These are phyloP conservation scores for Phellopilus nigrolimitatus DNA, from an alignment of 1,284 basidiomycete genomes.

Conservation along the genomic window DNA sequence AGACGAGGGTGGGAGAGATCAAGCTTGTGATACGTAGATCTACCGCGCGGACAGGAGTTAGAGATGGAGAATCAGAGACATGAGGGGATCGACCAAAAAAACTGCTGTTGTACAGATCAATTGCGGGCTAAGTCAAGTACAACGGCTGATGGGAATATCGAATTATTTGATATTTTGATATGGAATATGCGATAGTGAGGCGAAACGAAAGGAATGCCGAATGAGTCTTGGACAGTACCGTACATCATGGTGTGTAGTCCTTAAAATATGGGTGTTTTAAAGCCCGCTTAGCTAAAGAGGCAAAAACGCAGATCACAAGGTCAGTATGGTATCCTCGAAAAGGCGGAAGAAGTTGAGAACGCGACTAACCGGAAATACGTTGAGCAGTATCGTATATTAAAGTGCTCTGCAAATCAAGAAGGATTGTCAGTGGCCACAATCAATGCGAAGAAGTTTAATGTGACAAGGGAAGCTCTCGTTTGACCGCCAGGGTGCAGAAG, in stretches of 20 bases:
- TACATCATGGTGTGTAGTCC: conserved; percentile 37
- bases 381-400: conserved; percentile 92
- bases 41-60: too few relatives aligned
- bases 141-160: conserved; percentile 5
- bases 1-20: too few relatives aligned
- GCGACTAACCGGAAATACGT: conserved; percentile 79
- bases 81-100: too few relatives aligned
- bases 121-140: conserved; percentile 1
- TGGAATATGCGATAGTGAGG: neutral
- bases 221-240: too few relatives aligned
- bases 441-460: neutral
- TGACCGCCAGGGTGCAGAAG: neutral
- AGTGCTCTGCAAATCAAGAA: conserved; percentile 54
- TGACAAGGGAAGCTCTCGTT: neutral
- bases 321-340: neutral
- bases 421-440: conserved; percentile 2
- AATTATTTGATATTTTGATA: neutral
- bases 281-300: conserved; percentile 71
- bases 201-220: neutral
- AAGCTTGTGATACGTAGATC: too few relatives aligned
- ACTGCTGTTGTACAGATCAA: conserved; percentile 14
- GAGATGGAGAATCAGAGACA: too few relatives aligned
- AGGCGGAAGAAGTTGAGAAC: neutral
- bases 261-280: conserved; percentile 80
- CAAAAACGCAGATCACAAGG: conserved; percentile 16